Percentiles rank a stretch among this genome's conserved stretches.
Evolutionary conservation across 768 basidiomycete genomes (phyloP).

Genomic region (Rubroboletus satanas): DNA sequence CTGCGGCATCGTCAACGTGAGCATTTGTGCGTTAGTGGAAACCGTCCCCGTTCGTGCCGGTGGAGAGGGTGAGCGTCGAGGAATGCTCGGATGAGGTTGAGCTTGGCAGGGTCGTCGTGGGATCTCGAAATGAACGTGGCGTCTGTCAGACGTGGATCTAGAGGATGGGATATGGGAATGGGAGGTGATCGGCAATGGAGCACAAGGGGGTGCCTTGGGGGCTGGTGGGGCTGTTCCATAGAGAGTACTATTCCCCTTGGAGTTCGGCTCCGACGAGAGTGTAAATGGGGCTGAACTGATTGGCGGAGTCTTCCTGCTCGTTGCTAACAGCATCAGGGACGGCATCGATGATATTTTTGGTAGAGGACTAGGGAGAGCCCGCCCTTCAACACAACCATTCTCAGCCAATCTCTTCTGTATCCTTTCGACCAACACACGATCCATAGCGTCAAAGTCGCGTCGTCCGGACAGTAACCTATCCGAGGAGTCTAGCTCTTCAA

Average conservation of each 20-base stretch:
- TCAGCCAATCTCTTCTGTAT: conserved; percentile 32
- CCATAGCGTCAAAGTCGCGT: conserved; percentile 27
- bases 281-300: not conserved
- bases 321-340: conserved; percentile 15
- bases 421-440: conserved; percentile 30
- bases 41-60: conserved; percentile 14
- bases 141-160: conserved; percentile 6
- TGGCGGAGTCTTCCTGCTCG: conserved; percentile 6
- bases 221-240: not conserved
- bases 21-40: conserved; percentile 4
- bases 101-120: conserved; percentile 1
- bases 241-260: not conserved
- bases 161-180: not conserved
- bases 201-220: not conserved
- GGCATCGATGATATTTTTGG: conserved; percentile 22
- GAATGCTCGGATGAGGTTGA: conserved; percentile 5
- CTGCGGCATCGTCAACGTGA: conserved; percentile 29
- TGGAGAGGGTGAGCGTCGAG: conserved; percentile 26
- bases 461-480: not conserved
- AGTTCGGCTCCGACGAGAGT: not conserved
- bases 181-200: conserved; percentile 5
- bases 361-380: conserved; percentile 15
- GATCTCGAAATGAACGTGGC: conserved; percentile 25
- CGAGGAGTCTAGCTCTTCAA: not conserved
- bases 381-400: conserved; percentile 30